phyloP scores from a whole-genome alignment of 805 yeast species.

The Metschnikowia kunwiensis region DNA sequence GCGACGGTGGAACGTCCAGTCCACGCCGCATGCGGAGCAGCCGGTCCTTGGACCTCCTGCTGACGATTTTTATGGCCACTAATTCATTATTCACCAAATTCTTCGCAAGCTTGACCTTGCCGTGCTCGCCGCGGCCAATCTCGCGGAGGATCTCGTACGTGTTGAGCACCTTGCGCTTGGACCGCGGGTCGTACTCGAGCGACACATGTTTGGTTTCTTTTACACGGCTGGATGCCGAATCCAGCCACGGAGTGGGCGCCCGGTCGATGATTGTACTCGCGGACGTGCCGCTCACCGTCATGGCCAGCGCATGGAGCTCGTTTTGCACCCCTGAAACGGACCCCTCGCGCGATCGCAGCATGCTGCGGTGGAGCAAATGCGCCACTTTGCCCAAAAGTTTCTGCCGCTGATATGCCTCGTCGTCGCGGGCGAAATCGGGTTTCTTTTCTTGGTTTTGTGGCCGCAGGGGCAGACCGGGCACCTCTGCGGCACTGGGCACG shows the following conservation, averaged over 20 bases:
- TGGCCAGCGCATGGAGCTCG: neutral
- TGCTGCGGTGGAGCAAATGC: conserved; percentile 25
- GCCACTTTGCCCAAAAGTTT: conserved; percentile 33
- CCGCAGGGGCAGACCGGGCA: conserved; percentile 6
- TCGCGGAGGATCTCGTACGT: conserved; percentile 86
- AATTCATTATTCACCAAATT: conserved; percentile 60
- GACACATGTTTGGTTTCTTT: conserved; percentile 80
- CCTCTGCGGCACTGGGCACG: conserved; percentile 6
- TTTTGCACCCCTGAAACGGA: neutral
- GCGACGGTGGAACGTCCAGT: conserved; percentile 22
- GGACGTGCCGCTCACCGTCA: conserved; percentile 3
- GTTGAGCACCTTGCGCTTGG: conserved; percentile 76
- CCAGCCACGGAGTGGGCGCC: conserved; percentile 6
- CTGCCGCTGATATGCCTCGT: conserved; percentile 20
- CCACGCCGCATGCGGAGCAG: conserved; percentile 32
- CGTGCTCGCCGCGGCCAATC: conserved; percentile 96
- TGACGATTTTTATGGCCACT: conserved; percentile 93
- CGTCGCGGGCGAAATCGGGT: conserved; percentile 6
- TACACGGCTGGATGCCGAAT: conserved; percentile 5
- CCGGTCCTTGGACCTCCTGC: conserved; percentile 52
- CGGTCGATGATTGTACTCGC: conserved; percentile 3
- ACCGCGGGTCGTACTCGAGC: conserved; percentile 85
- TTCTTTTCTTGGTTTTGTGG: conserved; percentile 2
- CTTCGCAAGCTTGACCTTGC: conserved; percentile 90
- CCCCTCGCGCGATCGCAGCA: conserved; percentile 1